phyloP scores from a whole-genome alignment of 176 grass and related monocot species.

The Metroxylon sagu region DNA sequence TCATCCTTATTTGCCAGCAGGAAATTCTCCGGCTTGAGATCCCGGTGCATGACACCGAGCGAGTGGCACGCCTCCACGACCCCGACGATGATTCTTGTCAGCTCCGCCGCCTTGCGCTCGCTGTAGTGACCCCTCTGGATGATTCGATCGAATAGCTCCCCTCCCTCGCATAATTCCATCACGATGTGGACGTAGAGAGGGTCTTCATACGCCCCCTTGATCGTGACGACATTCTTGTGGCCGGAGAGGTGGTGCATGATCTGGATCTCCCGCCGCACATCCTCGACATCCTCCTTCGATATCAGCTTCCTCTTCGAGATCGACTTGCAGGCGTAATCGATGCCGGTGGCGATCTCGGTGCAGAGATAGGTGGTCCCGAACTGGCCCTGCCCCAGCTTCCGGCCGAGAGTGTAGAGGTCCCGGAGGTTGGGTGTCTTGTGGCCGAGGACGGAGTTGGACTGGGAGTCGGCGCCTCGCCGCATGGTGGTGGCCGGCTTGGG shows the following conservation, averaged over 20 bases:
- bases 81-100: slow-evolving; percentile 49
- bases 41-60: slow-evolving; percentile 59
- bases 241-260: slow-evolving; percentile 70
- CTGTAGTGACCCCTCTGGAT: slow-evolving; percentile 51
- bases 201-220: slow-evolving; percentile 76
- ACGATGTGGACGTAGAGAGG: slow-evolving; percentile 32
- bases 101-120: slow-evolving; percentile 50
- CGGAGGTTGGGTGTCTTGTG: slow-evolving; percentile 44
- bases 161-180: slow-evolving; percentile 25
- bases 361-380: slow-evolving; percentile 74
- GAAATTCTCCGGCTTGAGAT: slow-evolving; percentile 75
- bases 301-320: slow-evolving; percentile 72
- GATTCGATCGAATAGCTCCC: slow-evolving; percentile 27
- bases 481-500: slow-evolving; percentile 14
- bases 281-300: slow-evolving; percentile 46
- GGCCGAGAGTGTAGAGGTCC: slow-evolving; percentile 45
- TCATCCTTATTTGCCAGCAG: slow-evolving; percentile 30
- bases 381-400: slow-evolving; percentile 72
- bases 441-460: slow-evolving; percentile 29
- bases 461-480: slow-evolving; percentile 12
- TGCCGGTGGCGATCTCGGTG: slow-evolving; percentile 35
- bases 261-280: slow-evolving; percentile 74
- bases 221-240: slow-evolving; percentile 46
- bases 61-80: slow-evolving; percentile 76
- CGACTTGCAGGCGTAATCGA: slow-evolving; percentile 44